phyloP scores from a whole-genome alignment of 768 basidiomycete genomes.

The Asterophora lycoperdoides region DNA sequence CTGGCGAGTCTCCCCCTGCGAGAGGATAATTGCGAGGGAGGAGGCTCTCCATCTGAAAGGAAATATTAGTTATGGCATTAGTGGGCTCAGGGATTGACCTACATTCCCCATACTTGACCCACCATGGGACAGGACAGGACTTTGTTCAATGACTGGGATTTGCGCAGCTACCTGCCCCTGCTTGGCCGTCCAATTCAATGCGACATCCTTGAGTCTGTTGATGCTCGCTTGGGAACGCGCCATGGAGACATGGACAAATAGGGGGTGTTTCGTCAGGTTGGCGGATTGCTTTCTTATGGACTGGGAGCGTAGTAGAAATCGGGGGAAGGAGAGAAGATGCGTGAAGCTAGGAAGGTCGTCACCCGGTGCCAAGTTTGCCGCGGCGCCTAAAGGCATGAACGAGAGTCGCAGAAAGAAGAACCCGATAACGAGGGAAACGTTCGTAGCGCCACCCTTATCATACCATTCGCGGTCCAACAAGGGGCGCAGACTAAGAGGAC shows the following conservation, averaged over 20 bases:
- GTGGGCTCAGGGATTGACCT: slow-evolving; percentile 3
- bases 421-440: slow-evolving; percentile 40
- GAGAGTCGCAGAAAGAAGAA: slow-evolving; percentile 41
- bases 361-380: slow-evolving; percentile 27
- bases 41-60: slow-evolving; percentile 28
- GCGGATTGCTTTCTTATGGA: slow-evolving; percentile 33
- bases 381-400: slow-evolving; percentile 40
- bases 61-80: neutral
- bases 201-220: slow-evolving; percentile 20
- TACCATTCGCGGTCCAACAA: slow-evolving; percentile 47
- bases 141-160: slow-evolving; percentile 14
- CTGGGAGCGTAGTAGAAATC: slow-evolving; percentile 44
- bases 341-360: slow-evolving; percentile 36
- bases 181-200: slow-evolving; percentile 19
- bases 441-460: slow-evolving; percentile 37
- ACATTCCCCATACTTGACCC: slow-evolving; percentile 35
- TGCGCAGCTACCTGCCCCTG: slow-evolving; percentile 2
- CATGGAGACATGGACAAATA: slow-evolving; percentile 40
- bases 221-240: slow-evolving; percentile 23
- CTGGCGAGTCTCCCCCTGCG: slow-evolving; percentile 4
- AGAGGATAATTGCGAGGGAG: slow-evolving; percentile 35
- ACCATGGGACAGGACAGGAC: slow-evolving; percentile 13
- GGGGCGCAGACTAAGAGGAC: slow-evolving; percentile 49
- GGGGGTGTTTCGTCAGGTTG: slow-evolving; percentile 36
- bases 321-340: slow-evolving; percentile 38